These are phyloP conservation scores for Zoysia pacifica DNA, from an alignment of 176 grass and related monocot genomes.

Conservation along the genomic window DNA sequence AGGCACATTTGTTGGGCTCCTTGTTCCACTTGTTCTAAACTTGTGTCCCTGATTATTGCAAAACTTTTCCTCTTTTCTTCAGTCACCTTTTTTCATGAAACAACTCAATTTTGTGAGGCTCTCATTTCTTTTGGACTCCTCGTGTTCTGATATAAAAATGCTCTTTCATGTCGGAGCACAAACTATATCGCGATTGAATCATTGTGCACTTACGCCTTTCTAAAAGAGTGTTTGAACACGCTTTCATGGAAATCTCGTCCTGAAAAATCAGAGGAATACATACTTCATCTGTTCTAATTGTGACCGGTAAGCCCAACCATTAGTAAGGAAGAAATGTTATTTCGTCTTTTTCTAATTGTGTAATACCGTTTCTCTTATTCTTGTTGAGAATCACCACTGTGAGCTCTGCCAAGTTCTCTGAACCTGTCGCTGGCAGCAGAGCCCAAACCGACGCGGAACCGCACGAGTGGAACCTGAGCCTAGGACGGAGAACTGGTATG, in stretches of 20 bases:
- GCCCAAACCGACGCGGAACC: constrained; percentile 19
- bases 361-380: too few species aligned
- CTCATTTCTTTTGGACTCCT: neutral
- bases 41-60: constrained; percentile 9
- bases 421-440: constrained; percentile 35
- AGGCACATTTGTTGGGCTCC: constrained; percentile 9
- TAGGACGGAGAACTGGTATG: constrained; percentile 29
- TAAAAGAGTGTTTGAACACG: neutral
- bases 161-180: constrained; percentile 18
- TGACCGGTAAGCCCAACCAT: constrained; percentile 28
- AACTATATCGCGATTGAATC: constrained; percentile 29
- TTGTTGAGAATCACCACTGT: too few species aligned
- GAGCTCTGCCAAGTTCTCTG: neutral
- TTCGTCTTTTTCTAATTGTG: too few species aligned
- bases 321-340: constrained; percentile 21
- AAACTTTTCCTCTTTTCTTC: constrained; percentile 4
- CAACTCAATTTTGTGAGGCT: neutral
- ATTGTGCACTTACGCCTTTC: constrained; percentile 10
- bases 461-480: constrained; percentile 44
- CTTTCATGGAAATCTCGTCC: constrained; percentile 25
- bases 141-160: constrained; percentile 29
- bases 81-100: neutral
- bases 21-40: constrained; percentile 9
- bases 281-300: constrained; percentile 10
- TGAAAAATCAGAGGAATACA: neutral